Evolutionary conservation across 164 flowering plant genomes (phyloP).

Genomic region (Umbilicus rupestris): DNA sequence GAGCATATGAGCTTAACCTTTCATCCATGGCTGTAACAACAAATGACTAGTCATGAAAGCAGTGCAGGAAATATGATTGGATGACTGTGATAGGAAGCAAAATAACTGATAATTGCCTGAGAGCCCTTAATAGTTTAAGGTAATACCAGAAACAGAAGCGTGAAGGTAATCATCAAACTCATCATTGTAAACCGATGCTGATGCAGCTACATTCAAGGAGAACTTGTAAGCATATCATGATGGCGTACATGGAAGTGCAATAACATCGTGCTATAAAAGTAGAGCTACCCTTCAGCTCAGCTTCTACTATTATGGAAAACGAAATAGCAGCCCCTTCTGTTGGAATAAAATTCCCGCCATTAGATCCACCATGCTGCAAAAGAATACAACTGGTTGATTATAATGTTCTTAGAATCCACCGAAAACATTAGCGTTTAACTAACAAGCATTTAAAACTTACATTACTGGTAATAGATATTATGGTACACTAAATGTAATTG

Average conservation of each 20-base stretch:
- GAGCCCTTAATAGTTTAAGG: not conserved
- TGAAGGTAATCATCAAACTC: slow-evolving; percentile 53
- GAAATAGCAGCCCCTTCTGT: slow-evolving; percentile 52
- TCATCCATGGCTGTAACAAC: slow-evolving; percentile 79
- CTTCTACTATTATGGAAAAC: slow-evolving; percentile 62
- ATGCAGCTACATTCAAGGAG: slow-evolving; percentile 42
- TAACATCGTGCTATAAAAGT: not conserved
- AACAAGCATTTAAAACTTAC: not conserved
- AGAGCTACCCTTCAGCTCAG: slow-evolving; percentile 67
- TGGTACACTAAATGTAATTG: not conserved
- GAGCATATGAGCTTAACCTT: slow-evolving; percentile 86
- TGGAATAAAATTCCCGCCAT: slow-evolving; percentile 30
- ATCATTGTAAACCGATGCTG: slow-evolving; percentile 60
- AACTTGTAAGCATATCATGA: slow-evolving; percentile 1
- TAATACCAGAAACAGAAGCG: slow-evolving; percentile 69
- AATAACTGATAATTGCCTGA: not conserved
- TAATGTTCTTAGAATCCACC: not conserved
- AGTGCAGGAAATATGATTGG: not conserved
- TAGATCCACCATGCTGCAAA: slow-evolving; percentile 43
- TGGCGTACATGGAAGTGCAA: not conserved
- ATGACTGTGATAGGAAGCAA: not conserved
- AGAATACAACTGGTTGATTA: not conserved
- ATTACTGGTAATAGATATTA: not conserved
- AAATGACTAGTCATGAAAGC: slow-evolving; percentile 1
- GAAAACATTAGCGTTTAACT: not conserved